Evolutionary conservation across 148 eudicot species (phyloP).

Genomic region (Bassia scoparia): DNA sequence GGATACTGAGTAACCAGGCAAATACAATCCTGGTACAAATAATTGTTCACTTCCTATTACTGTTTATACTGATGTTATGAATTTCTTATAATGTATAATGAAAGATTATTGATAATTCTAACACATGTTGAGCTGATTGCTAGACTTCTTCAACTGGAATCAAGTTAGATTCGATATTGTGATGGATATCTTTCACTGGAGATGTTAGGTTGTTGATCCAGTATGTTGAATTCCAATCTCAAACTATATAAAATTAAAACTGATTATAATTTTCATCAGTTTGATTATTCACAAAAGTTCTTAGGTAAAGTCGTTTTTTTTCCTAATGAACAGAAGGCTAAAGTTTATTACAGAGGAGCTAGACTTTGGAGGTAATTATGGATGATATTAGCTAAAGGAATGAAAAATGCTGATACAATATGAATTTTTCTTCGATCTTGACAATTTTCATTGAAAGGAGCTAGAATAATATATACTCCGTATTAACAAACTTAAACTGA

Average conservation of each 20-base stretch:
- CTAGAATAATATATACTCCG: too few species aligned
- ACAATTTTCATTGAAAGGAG: too few species aligned
- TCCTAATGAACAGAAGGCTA: slow-evolving; percentile 49
- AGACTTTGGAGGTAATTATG: slow-evolving; percentile 69
- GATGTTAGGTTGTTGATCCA: slow-evolving; percentile 50
- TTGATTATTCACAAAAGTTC: too few species aligned
- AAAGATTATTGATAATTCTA: neutral
- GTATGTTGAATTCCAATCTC: slow-evolving; percentile 25
- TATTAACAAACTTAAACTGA: too few species aligned
- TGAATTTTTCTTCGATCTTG: neutral
- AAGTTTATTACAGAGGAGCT: slow-evolving; percentile 77
- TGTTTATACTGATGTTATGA: neutral
- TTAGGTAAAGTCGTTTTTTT: neutral
- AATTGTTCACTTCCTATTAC: neutral
- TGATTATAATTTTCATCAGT: neutral
- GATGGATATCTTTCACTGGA: slow-evolving; percentile 55
- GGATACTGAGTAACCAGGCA: slow-evolving; percentile 34
- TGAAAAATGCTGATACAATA: slow-evolving; percentile 75
- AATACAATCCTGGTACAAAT: slow-evolving; percentile 41
- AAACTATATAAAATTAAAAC: neutral
- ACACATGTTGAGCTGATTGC: neutral
- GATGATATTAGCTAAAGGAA: slow-evolving; percentile 81
- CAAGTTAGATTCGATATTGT: slow-evolving; percentile 51
- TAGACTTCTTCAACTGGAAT: slow-evolving; percentile 62
- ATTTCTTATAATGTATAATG: neutral